Base-by-base conservation (phyloP, 805 yeast genomes). In the Isabelozyma heimii region DNA sequence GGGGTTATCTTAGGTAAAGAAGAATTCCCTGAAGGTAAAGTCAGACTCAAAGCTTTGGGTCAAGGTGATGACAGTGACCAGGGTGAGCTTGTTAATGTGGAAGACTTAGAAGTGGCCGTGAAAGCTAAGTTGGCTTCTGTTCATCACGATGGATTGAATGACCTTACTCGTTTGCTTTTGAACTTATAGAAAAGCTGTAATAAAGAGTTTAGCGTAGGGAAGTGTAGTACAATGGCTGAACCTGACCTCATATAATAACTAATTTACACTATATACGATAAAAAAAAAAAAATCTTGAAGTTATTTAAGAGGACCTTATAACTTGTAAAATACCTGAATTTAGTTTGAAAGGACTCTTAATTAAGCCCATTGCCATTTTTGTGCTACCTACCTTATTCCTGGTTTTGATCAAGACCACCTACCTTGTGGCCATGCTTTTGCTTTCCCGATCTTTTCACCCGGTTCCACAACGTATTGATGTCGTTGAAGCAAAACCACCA, bases 1-100 rank as follows among this genome's bases (percentile, higher is more conserved):
- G 97, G 94, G 10, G 96, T 94, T 41, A 94, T 94, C 56, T 76
- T 94, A 49, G 99, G 99, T 60, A 95, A 92, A 67, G 97, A 94
- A 67, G 99, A 94, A 71, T 91, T 72, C 60, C 81, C 83, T 15
- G 83, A 81, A 55, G 97, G 97, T 16, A 79, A 85, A 52, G 76
- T 91, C 51, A 85, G 97, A 74, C 85, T 94, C 52, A 94, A 94
- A 77, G 79, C 83, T 52, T 80, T 94, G 53, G 97, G 97, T 47
- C 89, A 89, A 59, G 97, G 94, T 58, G 91, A 87, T 58, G 84
- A 89, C 55, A 68, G 71, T 51, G 91, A 87, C 63, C 95, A 91
- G 61, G 99, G 99, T 53, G 91, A 83, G 56, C 73, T 91, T 45
- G 78, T 92, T 35, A 74, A 77, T 43, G 68, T 82, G n/a, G 82